Evolutionary conservation across 2,329 filamentous ascomycete species (phyloP), one percentile per base, ranked within the genome.

Genomic region (Epichloe bromicola): DNA sequence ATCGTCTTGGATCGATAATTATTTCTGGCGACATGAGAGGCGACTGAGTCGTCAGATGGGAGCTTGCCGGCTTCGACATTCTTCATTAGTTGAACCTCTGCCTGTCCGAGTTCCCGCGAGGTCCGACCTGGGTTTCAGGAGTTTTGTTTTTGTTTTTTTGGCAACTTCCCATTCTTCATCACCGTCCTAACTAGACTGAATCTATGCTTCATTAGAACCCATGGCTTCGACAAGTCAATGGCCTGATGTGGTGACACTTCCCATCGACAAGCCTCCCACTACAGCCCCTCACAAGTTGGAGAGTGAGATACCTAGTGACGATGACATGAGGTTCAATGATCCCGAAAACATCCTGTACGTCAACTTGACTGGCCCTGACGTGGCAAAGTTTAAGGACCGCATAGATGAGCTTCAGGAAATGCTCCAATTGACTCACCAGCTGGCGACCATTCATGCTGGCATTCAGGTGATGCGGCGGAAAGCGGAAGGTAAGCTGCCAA

Each of bases 11-110:
- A 51, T 12, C 50, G 44, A 39, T 43, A 51, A 20, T 51, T 38
- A 4, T 43, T 51, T 15, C 50, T 30, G 12, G 8, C 7, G n/a
- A 48, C 37, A 34, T 45, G 50, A 43, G 50, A 51, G 44, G 44
- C 50, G 39, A 48, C 23, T 2, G 50, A 51, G 26, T 48, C 44
- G 50, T 51, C 50, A 15, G 50, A 48, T 10, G 50, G 50, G 12
- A 51, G 50, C 2, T 39, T 30, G 6, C 50, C 50, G 6, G 6
- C 15, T 10, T 43, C 17, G 12, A 48, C 45, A 43, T 51, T 26
- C 3, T 17, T 15, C 14, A 15, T 3, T 23, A 48, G 23, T 20
- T 51, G 50, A 37, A 8, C 12, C 37, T 51, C 50, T 42, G 50
- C 43, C 44, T 51, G 50, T 44, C 50, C 50, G 4, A 51, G 44